These are phyloP conservation scores for Dothidotthia symphoricarpi DNA, from an alignment of 2,329 filamentous ascomycete genomes.

Conservation along the genomic window DNA sequence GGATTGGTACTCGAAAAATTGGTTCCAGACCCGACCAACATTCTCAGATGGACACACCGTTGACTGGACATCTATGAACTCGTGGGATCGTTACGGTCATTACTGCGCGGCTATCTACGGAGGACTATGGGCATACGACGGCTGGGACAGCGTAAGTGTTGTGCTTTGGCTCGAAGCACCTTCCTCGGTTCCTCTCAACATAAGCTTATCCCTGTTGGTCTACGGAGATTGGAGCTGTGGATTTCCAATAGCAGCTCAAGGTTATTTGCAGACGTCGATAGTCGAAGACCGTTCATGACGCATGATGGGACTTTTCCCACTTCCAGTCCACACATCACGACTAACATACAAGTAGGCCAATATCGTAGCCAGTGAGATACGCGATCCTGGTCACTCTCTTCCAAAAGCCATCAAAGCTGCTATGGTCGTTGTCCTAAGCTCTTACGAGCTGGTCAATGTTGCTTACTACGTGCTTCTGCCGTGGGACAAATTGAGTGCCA, in stretches of 20 bases:
- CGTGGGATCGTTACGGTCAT: conserved; percentile 61
- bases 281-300: too few species aligned
- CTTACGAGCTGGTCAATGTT: conserved; percentile 60
- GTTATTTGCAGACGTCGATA: too few species aligned
- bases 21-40: conserved; percentile 56
- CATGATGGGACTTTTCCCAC: too few species aligned
- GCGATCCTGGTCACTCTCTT: conserved; percentile 43
- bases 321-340: not conserved
- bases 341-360: conserved; percentile 29
- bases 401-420: conserved; percentile 63
- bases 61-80: conserved; percentile 43
- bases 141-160: conserved; percentile 61
- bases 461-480: conserved; percentile 64
- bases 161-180: not conserved
- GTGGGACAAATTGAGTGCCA: conserved; percentile 58
- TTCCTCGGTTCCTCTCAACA: conserved; percentile 1
- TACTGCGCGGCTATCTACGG: conserved; percentile 62
- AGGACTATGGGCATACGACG: conserved; percentile 63
- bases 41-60: conserved; percentile 45
- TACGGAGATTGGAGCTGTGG: too few species aligned
- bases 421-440: conserved; percentile 58
- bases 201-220: too few species aligned
- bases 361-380: conserved; percentile 41
- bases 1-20: conserved; percentile 48
- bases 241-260: too few species aligned